Percentiles rank a stretch among this genome's conserved stretches.
These are phyloP conservation scores for Conoideocrella luteorostrata DNA, from an alignment of 2,329 filamentous ascomycete species.

Conservation along the genomic window DNA sequence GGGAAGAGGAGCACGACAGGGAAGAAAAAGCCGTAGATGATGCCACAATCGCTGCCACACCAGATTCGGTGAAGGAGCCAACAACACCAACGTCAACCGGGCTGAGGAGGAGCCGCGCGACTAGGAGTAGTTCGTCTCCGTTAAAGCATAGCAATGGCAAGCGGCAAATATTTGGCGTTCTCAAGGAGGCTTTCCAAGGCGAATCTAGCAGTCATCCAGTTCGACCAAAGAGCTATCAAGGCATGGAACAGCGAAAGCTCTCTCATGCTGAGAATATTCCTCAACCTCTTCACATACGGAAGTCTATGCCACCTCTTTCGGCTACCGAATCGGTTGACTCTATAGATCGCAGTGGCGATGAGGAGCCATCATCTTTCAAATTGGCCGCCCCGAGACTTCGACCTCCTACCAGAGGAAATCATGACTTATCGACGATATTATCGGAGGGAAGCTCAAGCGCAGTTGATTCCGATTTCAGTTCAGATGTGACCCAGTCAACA, in stretches of 20 bases:
- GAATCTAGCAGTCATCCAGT: constrained; percentile 46
- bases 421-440: constrained; percentile 52
- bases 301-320: not conserved
- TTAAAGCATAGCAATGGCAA: constrained; percentile 37
- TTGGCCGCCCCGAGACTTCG: constrained; percentile 28
- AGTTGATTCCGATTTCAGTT: constrained; percentile 43
- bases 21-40: not conserved
- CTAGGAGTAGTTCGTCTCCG: constrained; percentile 42
- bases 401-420: constrained; percentile 48
- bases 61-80: constrained; percentile 14
- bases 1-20: constrained; percentile 8
- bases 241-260: constrained; percentile 34
- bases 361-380: constrained; percentile 8
- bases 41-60: constrained; percentile 14
- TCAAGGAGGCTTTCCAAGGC: constrained; percentile 57
- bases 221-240: constrained; percentile 41
- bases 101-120: constrained; percentile 51
- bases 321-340: not conserved
- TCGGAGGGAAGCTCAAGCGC: constrained; percentile 44
- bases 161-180: constrained; percentile 48
- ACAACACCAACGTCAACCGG: constrained; percentile 31
- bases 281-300: constrained; percentile 9
- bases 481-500: constrained; percentile 40
- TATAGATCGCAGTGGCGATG: not conserved
- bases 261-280: constrained; percentile 18